Conservation (phyloP, 371 early-diverging fungal genomes). For the Apophysomyces variabilis region DNA sequence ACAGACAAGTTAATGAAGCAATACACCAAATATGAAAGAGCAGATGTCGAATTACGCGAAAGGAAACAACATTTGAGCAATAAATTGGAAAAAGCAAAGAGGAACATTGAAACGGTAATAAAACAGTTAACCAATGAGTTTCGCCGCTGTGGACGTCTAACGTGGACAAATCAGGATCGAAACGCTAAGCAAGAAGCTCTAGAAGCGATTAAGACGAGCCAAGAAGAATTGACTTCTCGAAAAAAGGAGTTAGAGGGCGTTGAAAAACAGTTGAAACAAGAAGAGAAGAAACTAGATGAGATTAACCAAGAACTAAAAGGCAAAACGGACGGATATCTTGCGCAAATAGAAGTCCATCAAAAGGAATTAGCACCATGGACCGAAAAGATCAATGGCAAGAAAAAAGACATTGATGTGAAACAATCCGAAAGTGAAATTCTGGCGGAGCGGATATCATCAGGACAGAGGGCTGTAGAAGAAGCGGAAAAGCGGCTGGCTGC, state of each 20-base stretch:
- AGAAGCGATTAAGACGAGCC: slow-evolving; percentile 57
- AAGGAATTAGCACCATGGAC: slow-evolving; percentile 85
- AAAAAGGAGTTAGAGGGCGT: slow-evolving; percentile 64
- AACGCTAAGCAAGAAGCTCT: slow-evolving; percentile 50
- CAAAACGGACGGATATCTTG: slow-evolving; percentile 76
- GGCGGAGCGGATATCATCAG: slow-evolving; percentile 59
- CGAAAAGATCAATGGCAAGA: slow-evolving; percentile 74
- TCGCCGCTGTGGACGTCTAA: not conserved
- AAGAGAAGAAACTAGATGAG: slow-evolving; percentile 75
- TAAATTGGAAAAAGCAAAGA: slow-evolving; percentile 73
- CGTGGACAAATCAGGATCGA: slow-evolving; percentile 46
- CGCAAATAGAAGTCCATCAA: slow-evolving; percentile 78
- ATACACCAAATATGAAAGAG: slow-evolving; percentile 76
- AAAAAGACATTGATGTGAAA: slow-evolving; percentile 77
- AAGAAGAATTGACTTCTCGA: slow-evolving; percentile 57
- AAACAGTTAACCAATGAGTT: not conserved
- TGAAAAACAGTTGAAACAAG: slow-evolving; percentile 62
- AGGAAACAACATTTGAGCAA: slow-evolving; percentile 77
- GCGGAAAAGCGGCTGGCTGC: slow-evolving; percentile 63
- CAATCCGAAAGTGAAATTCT: slow-evolving; percentile 79
- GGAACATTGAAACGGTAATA: slow-evolving; percentile 62
- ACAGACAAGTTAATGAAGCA: slow-evolving; percentile 60
- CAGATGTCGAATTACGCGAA: slow-evolving; percentile 79
- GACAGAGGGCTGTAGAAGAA: slow-evolving; percentile 59
- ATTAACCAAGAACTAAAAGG: slow-evolving; percentile 83